Base-by-base conservation (phyloP, 306 rosid species). In the Dicorynia guianensis region DNA sequence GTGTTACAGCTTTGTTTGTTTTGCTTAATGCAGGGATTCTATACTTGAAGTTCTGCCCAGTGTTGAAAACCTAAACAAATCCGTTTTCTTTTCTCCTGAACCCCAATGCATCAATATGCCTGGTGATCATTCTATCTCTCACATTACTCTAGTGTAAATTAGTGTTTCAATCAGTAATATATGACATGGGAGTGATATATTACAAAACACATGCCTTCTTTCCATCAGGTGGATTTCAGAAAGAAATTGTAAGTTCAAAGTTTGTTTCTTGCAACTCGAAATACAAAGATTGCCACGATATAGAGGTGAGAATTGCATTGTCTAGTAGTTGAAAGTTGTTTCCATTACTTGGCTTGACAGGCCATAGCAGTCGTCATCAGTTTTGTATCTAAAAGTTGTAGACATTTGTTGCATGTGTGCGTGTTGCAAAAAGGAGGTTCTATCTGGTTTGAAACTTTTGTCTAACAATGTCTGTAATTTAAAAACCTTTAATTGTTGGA, bases 11-110 rank as follows among this genome's bases (percentile, higher is more conserved):
- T 52, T 75, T 54, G 79, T 80, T 59, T 67, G 36, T 75, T 72
- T 71, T 20, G 39, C 46, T 72, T 58, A 57, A 78, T 83, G 79
- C 84, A 89, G 92, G 87, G 76, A 77, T 69, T 74, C 82, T 72
- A 49, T 76, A 62, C 79, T 69, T 60, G 87, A 77, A 69, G 85
- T 83, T 83, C 68, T 75, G 40, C 78, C 83, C 1, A 78, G 62
- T 60, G 66, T 43, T n/a, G 89, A 81, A 64, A 71, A 68, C 57
- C 35, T 4, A 13, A 79, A 77, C 10, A 69, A 77, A 63, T 76
- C 86, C 15, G 58, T 66, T 59, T 76, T 5, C 80, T 72, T 61
- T 54, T 80, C 71, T 30, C 75, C 82, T n/a, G 86, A 77, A 77
- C 66, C 78, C 25, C 66, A 58, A 5, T 19, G 62, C 63, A 82